Evolutionary conservation across 805 yeast genomes (phyloP).

Genomic region (Barnettozyma siamensis): DNA sequence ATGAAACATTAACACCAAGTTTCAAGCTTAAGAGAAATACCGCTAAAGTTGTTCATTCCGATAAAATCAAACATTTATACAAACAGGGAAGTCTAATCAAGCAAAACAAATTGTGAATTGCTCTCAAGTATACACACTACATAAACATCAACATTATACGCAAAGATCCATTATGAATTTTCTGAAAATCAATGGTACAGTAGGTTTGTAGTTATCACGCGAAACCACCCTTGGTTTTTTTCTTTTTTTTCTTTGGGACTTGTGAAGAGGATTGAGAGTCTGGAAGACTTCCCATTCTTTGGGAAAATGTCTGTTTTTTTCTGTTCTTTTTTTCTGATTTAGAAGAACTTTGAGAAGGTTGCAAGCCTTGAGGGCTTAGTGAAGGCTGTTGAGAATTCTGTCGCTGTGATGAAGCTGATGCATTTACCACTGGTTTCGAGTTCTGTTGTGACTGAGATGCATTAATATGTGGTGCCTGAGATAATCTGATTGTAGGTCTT

Average conservation of each 20-base stretch:
- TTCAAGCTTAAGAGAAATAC: conserved; percentile 38
- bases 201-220: no score
- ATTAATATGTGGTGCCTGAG: background rate
- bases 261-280: background rate
- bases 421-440: no score
- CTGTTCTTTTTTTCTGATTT: no score
- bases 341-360: conserved; percentile 2
- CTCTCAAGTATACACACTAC: no score
- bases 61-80: conserved; percentile 39
- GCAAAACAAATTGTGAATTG: conserved; percentile 2
- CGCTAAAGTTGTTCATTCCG: conserved; percentile 35
- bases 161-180: no score
- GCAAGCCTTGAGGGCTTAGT: no score
- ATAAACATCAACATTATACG: no score
- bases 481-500: background rate
- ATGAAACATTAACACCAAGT: conserved; percentile 53
- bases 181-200: no score
- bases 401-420: conserved; percentile 7
- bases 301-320: background rate
- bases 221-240: background rate
- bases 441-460: no score
- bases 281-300: background rate
- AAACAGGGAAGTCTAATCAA: conserved; percentile 35
- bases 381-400: background rate
- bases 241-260: no score